These are phyloP conservation scores for Starmerella ratchasimensis DNA, from an alignment of 805 yeast species.

Conservation along the genomic window DNA sequence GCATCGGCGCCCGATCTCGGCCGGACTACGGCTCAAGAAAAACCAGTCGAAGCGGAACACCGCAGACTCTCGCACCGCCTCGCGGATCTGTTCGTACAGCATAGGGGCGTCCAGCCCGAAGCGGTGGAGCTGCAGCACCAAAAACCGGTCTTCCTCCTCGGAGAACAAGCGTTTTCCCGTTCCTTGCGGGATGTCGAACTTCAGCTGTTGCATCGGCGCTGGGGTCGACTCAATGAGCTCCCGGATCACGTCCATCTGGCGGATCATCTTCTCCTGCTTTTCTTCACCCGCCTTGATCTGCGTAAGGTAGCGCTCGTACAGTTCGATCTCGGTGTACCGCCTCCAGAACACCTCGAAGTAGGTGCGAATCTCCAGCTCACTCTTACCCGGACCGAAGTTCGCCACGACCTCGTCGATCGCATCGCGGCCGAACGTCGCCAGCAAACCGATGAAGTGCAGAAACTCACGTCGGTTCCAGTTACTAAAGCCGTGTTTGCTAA, in stretches of 20 bases:
- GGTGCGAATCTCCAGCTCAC: slow-evolving; percentile 60
- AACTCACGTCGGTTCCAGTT: slow-evolving; percentile 86
- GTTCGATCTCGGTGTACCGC: slow-evolving; percentile 65
- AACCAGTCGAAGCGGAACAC: slow-evolving; percentile 80
- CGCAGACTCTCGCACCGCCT: slow-evolving; percentile 58
- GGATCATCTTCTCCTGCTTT: slow-evolving; percentile 44
- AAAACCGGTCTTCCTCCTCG: slow-evolving; percentile 82
- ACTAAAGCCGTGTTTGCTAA: slow-evolving; percentile 53
- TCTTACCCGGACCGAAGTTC: slow-evolving; percentile 65
- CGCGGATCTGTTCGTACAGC: slow-evolving; percentile 64
- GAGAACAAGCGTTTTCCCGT: slow-evolving; percentile 56
- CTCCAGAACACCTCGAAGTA: slow-evolving; percentile 77
- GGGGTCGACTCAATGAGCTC: slow-evolving; percentile 55
- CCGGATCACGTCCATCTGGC: slow-evolving; percentile 69
- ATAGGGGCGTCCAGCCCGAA: slow-evolving; percentile 71
- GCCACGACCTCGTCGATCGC: slow-evolving; percentile 53
- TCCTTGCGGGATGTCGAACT: slow-evolving; percentile 45
- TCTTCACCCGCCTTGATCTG: slow-evolving; percentile 88
- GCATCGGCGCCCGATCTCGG: slow-evolving; percentile 72
- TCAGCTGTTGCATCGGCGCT: slow-evolving; percentile 70
- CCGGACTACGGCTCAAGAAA: slow-evolving; percentile 61
- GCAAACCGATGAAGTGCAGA: slow-evolving; percentile 57
- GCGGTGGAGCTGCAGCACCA: slow-evolving; percentile 63
- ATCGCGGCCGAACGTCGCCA: slow-evolving; percentile 71
- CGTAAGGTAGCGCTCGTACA: slow-evolving; percentile 66